Conservation (phyloP, 164 flowering plant species). For the Berberis vulgaris region DNA sequence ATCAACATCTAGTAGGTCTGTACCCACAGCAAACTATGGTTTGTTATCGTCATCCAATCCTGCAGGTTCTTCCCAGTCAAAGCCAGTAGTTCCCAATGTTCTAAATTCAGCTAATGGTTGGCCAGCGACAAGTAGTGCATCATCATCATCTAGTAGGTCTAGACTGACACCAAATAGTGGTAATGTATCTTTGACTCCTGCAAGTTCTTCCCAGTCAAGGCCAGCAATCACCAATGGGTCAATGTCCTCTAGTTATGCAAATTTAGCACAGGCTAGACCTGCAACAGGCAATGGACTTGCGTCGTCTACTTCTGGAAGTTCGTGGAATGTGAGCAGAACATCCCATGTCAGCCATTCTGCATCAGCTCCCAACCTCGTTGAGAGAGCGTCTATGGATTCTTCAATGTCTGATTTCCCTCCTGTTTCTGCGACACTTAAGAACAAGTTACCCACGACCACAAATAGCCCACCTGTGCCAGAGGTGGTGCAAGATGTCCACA, state of each 20-base stretch:
- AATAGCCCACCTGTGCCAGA: constrained; percentile 15
- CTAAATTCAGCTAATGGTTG: constrained; percentile 11
- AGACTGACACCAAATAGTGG: constrained; percentile 20
- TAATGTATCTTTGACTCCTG: constrained; percentile 3
- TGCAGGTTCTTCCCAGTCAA: constrained; percentile 12
- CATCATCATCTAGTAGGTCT: constrained; percentile 13
- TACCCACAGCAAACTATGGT: constrained; percentile 19
- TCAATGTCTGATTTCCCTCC: constrained; percentile 50
- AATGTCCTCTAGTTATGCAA: constrained; percentile 26
- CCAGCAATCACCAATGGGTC: constrained; percentile 15
- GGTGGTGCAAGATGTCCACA: constrained; percentile 46
- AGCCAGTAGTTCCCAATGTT: constrained; percentile 9
- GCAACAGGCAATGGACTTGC: constrained; percentile 16
- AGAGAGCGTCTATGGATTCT: constrained; percentile 25
- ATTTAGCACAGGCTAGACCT: constrained; percentile 16
- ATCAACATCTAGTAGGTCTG: constrained; percentile 15
- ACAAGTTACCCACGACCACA: constrained; percentile 12
- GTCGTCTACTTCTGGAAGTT: constrained; percentile 23
- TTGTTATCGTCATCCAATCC: constrained; percentile 7
- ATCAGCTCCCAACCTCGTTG: constrained; percentile 40
- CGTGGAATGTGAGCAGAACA: constrained; percentile 20
- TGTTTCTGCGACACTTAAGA: constrained; percentile 31
- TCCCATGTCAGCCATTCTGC: constrained; percentile 42
- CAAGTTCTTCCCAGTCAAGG: constrained; percentile 11
- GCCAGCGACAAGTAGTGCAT: constrained; percentile 21